These are phyloP conservation scores for Elsinoe necatrix DNA, from an alignment of 2,329 filamentous ascomycete species.

Conservation along the genomic window DNA sequence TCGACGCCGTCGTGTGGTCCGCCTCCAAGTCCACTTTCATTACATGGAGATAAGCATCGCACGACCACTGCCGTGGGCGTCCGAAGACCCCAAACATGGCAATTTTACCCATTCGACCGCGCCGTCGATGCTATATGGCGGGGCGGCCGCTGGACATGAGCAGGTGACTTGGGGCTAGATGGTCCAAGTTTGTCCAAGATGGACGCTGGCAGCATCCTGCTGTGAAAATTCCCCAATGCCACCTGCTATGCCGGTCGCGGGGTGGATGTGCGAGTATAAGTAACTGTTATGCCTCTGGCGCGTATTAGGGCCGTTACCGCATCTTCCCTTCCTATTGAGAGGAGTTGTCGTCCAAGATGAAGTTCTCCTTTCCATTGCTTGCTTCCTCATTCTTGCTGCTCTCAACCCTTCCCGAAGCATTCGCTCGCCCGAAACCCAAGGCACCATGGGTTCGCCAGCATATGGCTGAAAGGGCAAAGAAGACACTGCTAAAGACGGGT, in stretches of 20 bases:
- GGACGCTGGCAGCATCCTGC: not conserved
- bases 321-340: not conserved
- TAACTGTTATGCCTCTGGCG: not conserved
- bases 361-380: not conserved
- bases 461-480: not conserved
- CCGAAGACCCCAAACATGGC: not conserved
- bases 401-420: not conserved
- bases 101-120: not conserved
- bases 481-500: not conserved
- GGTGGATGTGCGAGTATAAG: not conserved
- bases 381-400: not conserved
- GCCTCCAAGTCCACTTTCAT: not conserved
- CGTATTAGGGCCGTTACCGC: not conserved
- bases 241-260: not conserved
- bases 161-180: not conserved
- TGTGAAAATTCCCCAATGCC: not conserved
- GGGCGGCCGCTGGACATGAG: not conserved
- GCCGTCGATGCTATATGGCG: not conserved
- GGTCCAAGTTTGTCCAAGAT: not conserved
- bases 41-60: not conserved
- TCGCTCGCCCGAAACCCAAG: not conserved
- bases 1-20: not conserved
- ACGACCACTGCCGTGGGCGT: not conserved
- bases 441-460: not conserved
- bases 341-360: not conserved